Evolutionary conservation across 192 early-diverging fungal genomes (phyloP).

Genomic region (Podila minutissima): DNA sequence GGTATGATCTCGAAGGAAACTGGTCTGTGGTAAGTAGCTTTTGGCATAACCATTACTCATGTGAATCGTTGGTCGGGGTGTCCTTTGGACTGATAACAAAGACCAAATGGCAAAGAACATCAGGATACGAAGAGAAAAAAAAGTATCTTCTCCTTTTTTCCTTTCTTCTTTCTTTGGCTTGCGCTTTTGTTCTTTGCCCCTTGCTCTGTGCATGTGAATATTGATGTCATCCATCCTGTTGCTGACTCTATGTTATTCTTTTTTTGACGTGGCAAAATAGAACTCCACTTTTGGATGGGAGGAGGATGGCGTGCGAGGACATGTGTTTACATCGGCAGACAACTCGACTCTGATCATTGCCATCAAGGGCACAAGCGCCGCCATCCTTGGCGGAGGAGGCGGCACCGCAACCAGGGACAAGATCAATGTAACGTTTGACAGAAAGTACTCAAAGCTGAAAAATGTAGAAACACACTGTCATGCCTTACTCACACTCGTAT

Average conservation of each 20-base stretch:
- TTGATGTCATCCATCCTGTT: no score
- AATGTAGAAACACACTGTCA: not conserved
- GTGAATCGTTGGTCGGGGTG: no score
- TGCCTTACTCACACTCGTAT: not conserved
- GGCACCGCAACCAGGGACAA: slow-evolving; percentile 80
- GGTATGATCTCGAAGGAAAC: slow-evolving; percentile 73
- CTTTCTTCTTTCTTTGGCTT: not conserved
- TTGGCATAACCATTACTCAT: not conserved
- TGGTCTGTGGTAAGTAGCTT: slow-evolving; percentile 63
- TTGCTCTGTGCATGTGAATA: no score
- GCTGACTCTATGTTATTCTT: not conserved
- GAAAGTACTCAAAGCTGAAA: no score
- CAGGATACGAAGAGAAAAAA: not conserved
- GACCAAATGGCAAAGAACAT: no score
- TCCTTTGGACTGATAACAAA: no score
- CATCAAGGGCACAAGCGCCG: slow-evolving; percentile 87
- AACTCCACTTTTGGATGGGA: slow-evolving; percentile 80
- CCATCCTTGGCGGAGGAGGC: slow-evolving; percentile 71
- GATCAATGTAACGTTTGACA: slow-evolving; percentile 60
- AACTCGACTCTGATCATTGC: slow-evolving; percentile 81
- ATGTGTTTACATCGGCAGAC: slow-evolving; percentile 80
- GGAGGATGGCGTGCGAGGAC: slow-evolving; percentile 81
- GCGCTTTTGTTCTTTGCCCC: not conserved
- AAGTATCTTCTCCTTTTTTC: not conserved
- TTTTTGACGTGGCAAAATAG: slow-evolving; percentile 23